These are phyloP conservation scores for Ilex paraguariensis DNA, from an alignment of 305 asterid genomes.

Conservation along the genomic window DNA sequence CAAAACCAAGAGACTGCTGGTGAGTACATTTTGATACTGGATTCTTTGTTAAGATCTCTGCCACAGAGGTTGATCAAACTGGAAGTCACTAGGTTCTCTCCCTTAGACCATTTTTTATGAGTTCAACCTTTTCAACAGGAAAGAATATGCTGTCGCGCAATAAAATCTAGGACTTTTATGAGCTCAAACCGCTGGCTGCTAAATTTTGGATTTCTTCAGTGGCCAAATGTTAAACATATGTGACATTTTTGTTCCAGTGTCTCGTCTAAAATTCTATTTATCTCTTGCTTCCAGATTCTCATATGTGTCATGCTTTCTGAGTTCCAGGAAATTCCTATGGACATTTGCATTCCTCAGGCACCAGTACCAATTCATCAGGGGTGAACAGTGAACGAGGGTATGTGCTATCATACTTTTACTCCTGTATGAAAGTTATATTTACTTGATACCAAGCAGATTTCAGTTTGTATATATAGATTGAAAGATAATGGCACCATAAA, in stretches of 20 bases:
- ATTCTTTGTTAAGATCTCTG: too few species aligned
- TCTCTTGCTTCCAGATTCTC: too few species aligned
- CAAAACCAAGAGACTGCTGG: slow-evolving; percentile 47
- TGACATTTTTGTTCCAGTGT: background rate
- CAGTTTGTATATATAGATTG: too few species aligned
- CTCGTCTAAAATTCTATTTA: background rate
- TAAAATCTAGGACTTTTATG: background rate
- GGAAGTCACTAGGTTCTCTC: background rate
- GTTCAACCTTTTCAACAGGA: background rate
- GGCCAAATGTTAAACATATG: background rate
- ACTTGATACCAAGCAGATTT: too few species aligned
- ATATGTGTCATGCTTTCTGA: background rate
- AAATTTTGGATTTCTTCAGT: background rate
- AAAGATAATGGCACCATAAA: too few species aligned
- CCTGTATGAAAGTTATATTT: background rate
- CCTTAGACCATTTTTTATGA: too few species aligned
- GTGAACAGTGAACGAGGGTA: slow-evolving; percentile 52
- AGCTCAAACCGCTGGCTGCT: background rate
- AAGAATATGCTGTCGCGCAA: too few species aligned
- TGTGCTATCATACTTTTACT: slow-evolving; percentile 1
- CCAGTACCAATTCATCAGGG: slow-evolving; percentile 48
- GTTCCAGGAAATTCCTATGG: slow-evolving; percentile 44
- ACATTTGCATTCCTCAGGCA: slow-evolving; percentile 34
- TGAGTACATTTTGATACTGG: slow-evolving; percentile 17
- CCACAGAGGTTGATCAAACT: background rate